Evolutionary conservation across 441 rosid genomes (phyloP).

Genomic region (Hura crepitans): DNA sequence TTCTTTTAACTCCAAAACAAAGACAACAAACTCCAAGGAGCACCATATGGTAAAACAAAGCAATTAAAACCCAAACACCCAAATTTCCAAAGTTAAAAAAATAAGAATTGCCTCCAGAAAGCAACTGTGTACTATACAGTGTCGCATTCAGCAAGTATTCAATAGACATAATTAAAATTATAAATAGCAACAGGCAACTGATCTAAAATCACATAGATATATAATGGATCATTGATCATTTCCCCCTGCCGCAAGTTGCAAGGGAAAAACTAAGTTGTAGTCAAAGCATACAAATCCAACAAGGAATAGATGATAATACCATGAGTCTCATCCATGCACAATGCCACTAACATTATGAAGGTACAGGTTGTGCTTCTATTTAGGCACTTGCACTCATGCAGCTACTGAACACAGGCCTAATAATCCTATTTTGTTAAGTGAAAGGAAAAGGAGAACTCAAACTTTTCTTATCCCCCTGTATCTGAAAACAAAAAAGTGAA

Average conservation of each 20-base stretch:
- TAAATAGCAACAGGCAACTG: not conserved
- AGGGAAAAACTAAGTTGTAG: not conserved
- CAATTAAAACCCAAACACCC: not conserved
- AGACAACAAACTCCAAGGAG: not conserved
- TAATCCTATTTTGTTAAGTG: not conserved
- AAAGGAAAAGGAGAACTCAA: not conserved
- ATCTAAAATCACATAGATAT: too few relatives aligned
- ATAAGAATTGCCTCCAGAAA: slow-evolving; percentile 1
- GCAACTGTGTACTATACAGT: not conserved
- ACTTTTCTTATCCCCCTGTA: not conserved
- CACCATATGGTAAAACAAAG: not conserved
- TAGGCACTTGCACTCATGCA: not conserved
- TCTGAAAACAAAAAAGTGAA: not conserved
- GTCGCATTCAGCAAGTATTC: not conserved
- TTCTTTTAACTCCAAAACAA: not conserved
- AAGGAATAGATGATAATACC: not conserved
- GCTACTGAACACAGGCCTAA: not conserved
- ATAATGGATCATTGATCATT: too few relatives aligned
- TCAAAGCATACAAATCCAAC: slow-evolving; percentile 5
- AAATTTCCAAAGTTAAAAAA: not conserved
- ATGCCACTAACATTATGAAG: not conserved
- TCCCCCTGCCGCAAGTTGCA: too few relatives aligned
- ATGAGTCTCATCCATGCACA: not conserved
- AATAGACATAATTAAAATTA: not conserved
- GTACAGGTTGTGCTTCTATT: not conserved